phyloP scores from a whole-genome alignment of 2,329 filamentous ascomycete genomes.

The Arachnopeziza araneosa region DNA sequence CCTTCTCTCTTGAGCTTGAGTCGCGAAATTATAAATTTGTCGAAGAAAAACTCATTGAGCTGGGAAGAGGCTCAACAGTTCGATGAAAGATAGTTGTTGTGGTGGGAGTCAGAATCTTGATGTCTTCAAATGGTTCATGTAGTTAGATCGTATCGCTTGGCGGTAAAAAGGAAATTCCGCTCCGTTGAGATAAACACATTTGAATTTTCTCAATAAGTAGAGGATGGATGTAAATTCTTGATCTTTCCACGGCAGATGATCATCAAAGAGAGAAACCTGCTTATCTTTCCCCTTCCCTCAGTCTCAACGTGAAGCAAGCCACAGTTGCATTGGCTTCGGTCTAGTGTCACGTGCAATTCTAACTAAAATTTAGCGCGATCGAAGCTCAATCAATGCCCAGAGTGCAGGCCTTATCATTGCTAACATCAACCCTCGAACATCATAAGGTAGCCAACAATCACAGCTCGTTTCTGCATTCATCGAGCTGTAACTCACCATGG shows the following conservation, averaged over 20 bases:
- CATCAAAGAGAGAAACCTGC: not conserved
- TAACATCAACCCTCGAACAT: conserved; percentile 15
- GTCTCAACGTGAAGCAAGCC: not conserved
- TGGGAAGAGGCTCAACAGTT: conserved; percentile 5
- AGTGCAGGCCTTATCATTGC: conserved; percentile 10
- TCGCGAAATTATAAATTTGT: conserved; percentile 11
- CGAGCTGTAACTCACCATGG: conserved; percentile 39
- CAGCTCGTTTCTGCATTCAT: conserved; percentile 6
- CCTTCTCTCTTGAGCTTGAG: not conserved
- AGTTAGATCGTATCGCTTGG: not conserved
- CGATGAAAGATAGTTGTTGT: conserved; percentile 14
- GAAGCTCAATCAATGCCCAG: not conserved
- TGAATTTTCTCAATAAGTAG: not conserved
- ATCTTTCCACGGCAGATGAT: not conserved
- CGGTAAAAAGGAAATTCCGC: not conserved
- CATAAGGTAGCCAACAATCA: conserved; percentile 1
- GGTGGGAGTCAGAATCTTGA: conserved; percentile 11
- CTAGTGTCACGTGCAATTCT: not conserved
- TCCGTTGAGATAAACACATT: not conserved
- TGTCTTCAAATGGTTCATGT: conserved; percentile 14
- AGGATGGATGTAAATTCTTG: not conserved
- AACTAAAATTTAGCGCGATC: not conserved
- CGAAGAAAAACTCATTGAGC: conserved; percentile 20
- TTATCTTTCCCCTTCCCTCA: not conserved
- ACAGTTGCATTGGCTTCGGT: not conserved